A percentile compares a stretch with the other conserved stretches of the same genome.
Evolutionary conservation across 495 filamentous ascomycete genomes (phyloP).

Genomic region (Hyaloscypha hepaticicola): DNA sequence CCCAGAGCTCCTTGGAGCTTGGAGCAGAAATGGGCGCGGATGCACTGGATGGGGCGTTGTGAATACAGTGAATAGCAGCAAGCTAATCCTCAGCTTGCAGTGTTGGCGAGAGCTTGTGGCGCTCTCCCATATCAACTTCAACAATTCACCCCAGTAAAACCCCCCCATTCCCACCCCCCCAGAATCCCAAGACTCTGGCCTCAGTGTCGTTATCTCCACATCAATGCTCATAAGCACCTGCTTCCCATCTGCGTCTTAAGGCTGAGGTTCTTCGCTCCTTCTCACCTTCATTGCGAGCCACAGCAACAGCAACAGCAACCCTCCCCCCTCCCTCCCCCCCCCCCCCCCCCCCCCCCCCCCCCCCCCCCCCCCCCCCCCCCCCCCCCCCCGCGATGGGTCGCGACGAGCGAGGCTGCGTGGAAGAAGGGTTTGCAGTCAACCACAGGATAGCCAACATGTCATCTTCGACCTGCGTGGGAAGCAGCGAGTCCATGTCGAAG

Average conservation of each 20-base stretch:
- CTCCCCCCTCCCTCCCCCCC: not conserved
- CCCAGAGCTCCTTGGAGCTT: not conserved
- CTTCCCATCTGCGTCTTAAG: not conserved
- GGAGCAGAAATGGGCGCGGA: not conserved
- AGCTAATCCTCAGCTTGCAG: not conserved
- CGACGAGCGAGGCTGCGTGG: not conserved
- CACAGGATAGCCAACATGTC: not conserved
- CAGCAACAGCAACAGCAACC: not conserved
- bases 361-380: not conserved
- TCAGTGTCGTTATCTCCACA: not conserved
- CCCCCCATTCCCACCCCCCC: not conserved
- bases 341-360: not conserved
- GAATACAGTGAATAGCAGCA: not conserved
- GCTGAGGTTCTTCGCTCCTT: not conserved
- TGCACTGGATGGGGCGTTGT: not conserved
- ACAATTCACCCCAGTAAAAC: not conserved
- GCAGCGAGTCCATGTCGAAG: not conserved
- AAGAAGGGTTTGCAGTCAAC: not conserved
- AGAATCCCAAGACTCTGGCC: not conserved
- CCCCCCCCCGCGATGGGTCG: not conserved
- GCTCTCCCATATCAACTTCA: not conserved
- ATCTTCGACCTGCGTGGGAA: not conserved
- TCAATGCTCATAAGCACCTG: not conserved
- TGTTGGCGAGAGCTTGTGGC: not conserved
- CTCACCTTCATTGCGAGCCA: not conserved